Evolutionary conservation across 148 eudicot species (phyloP).

Genomic region (Chenopodium suecicum): DNA sequence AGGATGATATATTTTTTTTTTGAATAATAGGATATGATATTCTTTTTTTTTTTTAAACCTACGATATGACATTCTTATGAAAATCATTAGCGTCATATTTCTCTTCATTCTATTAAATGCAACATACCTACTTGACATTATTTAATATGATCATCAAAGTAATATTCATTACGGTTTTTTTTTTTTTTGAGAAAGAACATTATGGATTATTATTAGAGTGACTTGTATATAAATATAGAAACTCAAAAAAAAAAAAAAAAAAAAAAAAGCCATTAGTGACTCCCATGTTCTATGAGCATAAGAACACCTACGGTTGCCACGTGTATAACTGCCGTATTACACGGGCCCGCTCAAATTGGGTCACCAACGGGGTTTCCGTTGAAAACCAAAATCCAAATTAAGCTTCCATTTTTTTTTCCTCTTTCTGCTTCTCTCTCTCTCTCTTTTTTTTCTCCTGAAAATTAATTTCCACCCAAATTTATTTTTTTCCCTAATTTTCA

Average conservation of each 20-base stretch:
- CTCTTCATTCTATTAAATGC: too few relatives aligned
- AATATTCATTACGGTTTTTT: too few relatives aligned
- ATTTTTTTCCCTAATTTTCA: neutral
- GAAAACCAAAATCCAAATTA: slow-evolving; percentile 28
- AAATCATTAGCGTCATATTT: too few relatives aligned
- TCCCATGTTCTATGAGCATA: slow-evolving; percentile 17
- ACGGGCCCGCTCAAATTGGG: slow-evolving; percentile 51
- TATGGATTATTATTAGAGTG: neutral
- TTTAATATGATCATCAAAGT: too few relatives aligned
- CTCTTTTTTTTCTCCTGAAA: neutral
- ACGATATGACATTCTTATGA: too few relatives aligned
- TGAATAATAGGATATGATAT: too few relatives aligned
- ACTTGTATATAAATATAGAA: slow-evolving; percentile 9
- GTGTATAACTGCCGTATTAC: slow-evolving; percentile 38
- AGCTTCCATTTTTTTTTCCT: slow-evolving; percentile 22
- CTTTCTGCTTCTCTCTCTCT: slow-evolving; percentile 19
- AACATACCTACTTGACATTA: too few relatives aligned
- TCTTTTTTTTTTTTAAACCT: neutral
- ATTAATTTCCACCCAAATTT: neutral
- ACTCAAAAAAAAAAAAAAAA: neutral
- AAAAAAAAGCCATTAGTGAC: slow-evolving; percentile 13
- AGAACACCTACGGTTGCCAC: slow-evolving; percentile 27
- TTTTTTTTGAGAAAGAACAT: too few relatives aligned
- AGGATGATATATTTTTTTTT: too few relatives aligned
- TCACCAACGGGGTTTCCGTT: slow-evolving; percentile 54